These are phyloP conservation scores for Cytospora chrysosperma DNA, from an alignment of 2,329 filamentous ascomycete species.

Conservation along the genomic window DNA sequence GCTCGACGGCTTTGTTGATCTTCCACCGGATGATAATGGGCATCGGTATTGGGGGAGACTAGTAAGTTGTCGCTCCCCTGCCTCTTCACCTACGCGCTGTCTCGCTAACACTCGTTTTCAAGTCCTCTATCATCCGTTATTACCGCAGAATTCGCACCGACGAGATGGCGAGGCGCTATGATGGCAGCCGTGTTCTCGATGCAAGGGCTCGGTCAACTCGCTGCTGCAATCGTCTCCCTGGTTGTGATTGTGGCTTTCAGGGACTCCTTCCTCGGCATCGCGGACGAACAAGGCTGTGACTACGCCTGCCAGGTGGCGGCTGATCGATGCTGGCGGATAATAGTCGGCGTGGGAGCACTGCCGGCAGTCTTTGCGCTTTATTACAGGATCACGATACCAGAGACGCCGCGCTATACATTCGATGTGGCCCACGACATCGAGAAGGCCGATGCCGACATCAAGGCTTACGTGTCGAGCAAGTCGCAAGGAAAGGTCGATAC, in stretches of 20 bases:
- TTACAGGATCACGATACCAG: constrained; percentile 81
- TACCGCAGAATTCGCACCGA: constrained; percentile 81
- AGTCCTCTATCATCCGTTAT: constrained; percentile 73
- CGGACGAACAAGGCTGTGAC: constrained; percentile 50
- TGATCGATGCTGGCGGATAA: constrained; percentile 78
- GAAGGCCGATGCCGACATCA: constrained; percentile 72
- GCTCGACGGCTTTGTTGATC: constrained; percentile 59
- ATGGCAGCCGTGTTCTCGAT: constrained; percentile 82
- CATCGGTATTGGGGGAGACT: constrained; percentile 78
- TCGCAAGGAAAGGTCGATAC: constrained; percentile 49
- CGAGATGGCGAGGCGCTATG: constrained; percentile 79
- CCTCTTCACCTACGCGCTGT: not conserved
- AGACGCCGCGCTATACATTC: constrained; percentile 66
- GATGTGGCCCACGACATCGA: constrained; percentile 74
- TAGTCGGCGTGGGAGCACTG: constrained; percentile 76
- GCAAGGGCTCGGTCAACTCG: constrained; percentile 79
- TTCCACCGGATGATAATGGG: constrained; percentile 80
- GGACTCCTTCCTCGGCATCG: constrained; percentile 43
- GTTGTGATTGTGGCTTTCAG: constrained; percentile 67
- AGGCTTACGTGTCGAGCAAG: constrained; percentile 53
- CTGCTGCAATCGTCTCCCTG: constrained; percentile 67
- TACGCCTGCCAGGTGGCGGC: constrained; percentile 66
- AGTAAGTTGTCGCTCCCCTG: constrained; percentile 35
- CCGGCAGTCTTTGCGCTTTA: constrained; percentile 80
- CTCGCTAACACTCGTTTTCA: not conserved